These are phyloP conservation scores for Candida broadrunensis DNA, from an alignment of 805 yeast species.

Conservation along the genomic window DNA sequence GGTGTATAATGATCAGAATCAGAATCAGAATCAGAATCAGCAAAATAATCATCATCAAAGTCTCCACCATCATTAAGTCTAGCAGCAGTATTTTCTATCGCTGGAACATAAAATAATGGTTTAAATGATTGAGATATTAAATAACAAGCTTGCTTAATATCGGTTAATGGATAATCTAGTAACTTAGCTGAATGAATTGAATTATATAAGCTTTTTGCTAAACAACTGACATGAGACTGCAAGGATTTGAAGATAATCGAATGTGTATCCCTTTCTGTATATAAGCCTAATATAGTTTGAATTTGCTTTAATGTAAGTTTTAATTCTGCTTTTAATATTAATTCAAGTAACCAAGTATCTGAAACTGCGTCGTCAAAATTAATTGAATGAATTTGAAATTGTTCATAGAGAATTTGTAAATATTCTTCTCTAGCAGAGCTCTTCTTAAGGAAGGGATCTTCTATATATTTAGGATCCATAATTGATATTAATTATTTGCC, in stretches of 20 bases:
- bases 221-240: background rate
- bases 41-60: background rate
- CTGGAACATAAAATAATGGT: constrained; percentile 20
- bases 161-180: constrained; percentile 19
- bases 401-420: constrained; percentile 2
- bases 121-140: constrained; percentile 18
- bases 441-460: background rate
- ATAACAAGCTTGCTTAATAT: constrained; percentile 18
- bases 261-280: constrained; percentile 1
- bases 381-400: background rate
- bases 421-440: background rate
- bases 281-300: constrained; percentile 5
- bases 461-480: too few species aligned
- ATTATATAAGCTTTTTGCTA: background rate
- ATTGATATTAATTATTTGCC: too few species aligned
- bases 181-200: background rate
- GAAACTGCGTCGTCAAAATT: background rate
- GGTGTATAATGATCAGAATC: too few species aligned
- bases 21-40: too few species aligned
- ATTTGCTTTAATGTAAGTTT: constrained; percentile 4
- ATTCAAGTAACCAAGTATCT: constrained; percentile 6
- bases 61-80: background rate
- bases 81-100: background rate
- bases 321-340: constrained; percentile 8
- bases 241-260: background rate